A percentile compares a stretch with the other conserved stretches of the same genome.
Conservation (phyloP, 352 stramenopile genomes). For the Phytophthora hibernalis region DNA sequence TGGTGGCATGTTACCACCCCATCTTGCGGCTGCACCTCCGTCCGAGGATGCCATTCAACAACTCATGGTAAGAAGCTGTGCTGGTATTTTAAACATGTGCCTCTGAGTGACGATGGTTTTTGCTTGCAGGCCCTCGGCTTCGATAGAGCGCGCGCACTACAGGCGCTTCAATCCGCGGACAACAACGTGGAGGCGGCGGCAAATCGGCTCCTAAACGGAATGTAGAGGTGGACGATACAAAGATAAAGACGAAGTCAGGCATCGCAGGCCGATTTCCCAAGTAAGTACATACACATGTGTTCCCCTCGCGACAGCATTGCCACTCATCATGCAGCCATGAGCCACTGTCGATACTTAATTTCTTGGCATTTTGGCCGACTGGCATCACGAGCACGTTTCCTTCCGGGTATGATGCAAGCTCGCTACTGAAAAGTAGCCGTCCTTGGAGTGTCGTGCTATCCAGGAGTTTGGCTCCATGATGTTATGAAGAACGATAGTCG, state of each 20-base stretch:
- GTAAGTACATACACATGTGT: conserved; percentile 27
- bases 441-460: conserved; percentile 1
- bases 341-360: conserved; percentile 2
- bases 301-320: not conserved
- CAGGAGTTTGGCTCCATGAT: conserved; percentile 21
- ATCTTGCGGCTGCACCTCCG: conserved; percentile 66
- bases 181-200: conserved; percentile 91
- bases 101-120: conserved; percentile 9
- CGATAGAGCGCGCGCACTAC: conserved; percentile 72
- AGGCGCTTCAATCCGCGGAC: conserved; percentile 72
- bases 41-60: conserved; percentile 83
- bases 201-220: conserved; percentile 82
- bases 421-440: conserved; percentile 3
- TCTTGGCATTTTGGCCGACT: not conserved
- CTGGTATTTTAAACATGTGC: not conserved
- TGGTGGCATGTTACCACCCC: conserved; percentile 58
- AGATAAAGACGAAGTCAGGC: conserved; percentile 18
- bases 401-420: conserved; percentile 5
- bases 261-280: conserved; percentile 22
- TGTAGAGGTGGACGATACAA: conserved; percentile 37
- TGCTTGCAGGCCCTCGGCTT: conserved; percentile 66
- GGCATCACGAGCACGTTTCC: conserved; percentile 1
- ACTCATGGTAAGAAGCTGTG: conserved; percentile 59
- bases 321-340: conserved; percentile 2
- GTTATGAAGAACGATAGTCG: conserved; percentile 14